phyloP scores from a whole-genome alignment of 2,329 filamentous ascomycete species.

The Metarhizium guizhouense region DNA sequence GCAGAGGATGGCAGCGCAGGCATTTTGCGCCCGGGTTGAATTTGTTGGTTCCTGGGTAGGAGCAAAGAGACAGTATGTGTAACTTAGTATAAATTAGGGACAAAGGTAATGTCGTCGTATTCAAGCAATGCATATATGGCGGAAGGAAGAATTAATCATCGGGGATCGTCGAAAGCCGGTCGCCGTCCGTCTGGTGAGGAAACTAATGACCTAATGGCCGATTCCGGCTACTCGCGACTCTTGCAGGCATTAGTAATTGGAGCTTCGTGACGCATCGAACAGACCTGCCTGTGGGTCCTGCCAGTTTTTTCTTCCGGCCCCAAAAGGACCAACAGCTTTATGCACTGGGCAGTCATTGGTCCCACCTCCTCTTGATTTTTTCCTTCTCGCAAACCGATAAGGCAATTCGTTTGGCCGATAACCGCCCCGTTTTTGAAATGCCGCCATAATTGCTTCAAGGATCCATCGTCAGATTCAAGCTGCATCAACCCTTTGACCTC shows the following conservation, averaged over 20 bases:
- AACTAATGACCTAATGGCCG: neutral
- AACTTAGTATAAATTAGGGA: no score
- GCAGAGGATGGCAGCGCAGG: slow-evolving; percentile 10
- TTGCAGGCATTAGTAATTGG: slow-evolving; percentile 6
- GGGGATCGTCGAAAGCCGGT: slow-evolving; percentile 2
- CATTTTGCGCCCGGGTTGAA: slow-evolving; percentile 12
- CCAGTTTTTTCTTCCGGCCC: no score
- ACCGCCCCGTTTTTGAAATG: no score
- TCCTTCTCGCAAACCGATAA: neutral
- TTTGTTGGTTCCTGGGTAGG: neutral
- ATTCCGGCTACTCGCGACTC: neutral
- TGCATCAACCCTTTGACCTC: neutral
- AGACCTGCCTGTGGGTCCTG: neutral
- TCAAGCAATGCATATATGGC: no score
- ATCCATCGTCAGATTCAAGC: no score
- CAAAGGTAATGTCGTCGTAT: no score
- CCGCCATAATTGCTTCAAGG: no score
- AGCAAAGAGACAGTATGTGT: neutral
- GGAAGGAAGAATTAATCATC: neutral
- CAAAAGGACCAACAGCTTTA: no score
- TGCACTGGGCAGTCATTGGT: no score
- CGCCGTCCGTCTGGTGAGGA: neutral
- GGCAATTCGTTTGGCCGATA: no score
- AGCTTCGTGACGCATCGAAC: neutral
- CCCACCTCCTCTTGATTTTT: neutral